Conservation (phyloP, 805 yeast species). For the Maudiozyma turicensis region DNA sequence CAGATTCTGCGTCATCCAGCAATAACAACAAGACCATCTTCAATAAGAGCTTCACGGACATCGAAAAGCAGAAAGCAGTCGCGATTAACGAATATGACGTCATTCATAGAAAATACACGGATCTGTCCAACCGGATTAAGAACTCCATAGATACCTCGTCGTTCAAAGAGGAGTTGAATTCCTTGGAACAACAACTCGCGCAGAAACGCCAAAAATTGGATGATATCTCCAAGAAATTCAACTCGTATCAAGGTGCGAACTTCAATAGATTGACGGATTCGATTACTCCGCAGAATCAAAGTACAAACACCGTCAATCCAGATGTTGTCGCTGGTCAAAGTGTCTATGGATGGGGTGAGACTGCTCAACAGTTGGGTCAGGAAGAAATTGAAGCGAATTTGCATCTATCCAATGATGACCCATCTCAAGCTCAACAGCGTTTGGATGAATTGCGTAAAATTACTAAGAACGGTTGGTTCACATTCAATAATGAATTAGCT, state of each 20-base stretch:
- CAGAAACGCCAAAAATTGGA: constrained; percentile 13
- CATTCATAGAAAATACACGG: constrained; percentile 21
- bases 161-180: constrained; percentile 11
- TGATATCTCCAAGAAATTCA: constrained; percentile 11
- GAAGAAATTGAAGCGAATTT: constrained; percentile 28
- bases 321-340: constrained; percentile 30
- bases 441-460: constrained; percentile 29
- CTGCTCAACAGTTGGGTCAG: constrained; percentile 32
- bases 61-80: constrained; percentile 22
- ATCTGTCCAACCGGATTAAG: constrained; percentile 7
- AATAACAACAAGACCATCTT: constrained; percentile 15
- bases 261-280: constrained; percentile 22
- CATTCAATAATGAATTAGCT: constrained; percentile 12
- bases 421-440: constrained; percentile 8
- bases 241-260: constrained; percentile 9
- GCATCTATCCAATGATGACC: neutral
- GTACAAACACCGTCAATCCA: neutral
- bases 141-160: constrained; percentile 7
- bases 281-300: constrained; percentile 5
- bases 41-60: constrained; percentile 21
- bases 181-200: constrained; percentile 6
- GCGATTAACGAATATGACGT: constrained; percentile 24
- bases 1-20: neutral
- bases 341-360: constrained; percentile 39
- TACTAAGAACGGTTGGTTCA: constrained; percentile 30